These are phyloP conservation scores for Comarum palustre DNA, from an alignment of 306 rosid species.

Conservation along the genomic window DNA sequence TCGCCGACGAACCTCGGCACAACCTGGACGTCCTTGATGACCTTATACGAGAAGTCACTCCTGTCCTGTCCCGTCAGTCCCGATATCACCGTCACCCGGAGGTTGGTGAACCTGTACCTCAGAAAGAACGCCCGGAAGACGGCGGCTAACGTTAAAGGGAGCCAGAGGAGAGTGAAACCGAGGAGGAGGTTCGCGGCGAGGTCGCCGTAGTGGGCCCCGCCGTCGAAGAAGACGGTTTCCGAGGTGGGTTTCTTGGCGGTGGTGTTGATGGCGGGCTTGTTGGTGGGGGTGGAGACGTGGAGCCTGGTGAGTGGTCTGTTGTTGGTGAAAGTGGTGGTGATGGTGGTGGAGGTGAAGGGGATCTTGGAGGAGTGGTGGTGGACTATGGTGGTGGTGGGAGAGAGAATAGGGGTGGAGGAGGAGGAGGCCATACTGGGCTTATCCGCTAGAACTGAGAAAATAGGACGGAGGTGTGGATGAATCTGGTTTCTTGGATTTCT, in stretches of 20 bases:
- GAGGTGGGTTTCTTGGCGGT: constrained; percentile 33
- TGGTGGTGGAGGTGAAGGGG: constrained; percentile 14
- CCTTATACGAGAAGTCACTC: constrained; percentile 74
- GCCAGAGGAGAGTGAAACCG: constrained; percentile 85
- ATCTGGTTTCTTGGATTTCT: not conserved
- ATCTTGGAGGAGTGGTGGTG: constrained; percentile 22
- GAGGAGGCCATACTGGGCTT: constrained; percentile 66
- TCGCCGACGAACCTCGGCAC: constrained; percentile 90
- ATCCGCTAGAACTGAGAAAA: constrained; percentile 25
- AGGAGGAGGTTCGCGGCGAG: constrained; percentile 62
- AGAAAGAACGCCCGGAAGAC: constrained; percentile 64
- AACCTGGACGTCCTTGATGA: constrained; percentile 80
- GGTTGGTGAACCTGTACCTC: constrained; percentile 85
- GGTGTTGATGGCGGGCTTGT: constrained; percentile 42
- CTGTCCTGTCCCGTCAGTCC: constrained; percentile 83
- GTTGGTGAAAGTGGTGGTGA: constrained; percentile 5
- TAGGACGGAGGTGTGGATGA: constrained; percentile 18
- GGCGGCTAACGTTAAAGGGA: constrained; percentile 79
- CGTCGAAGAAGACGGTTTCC: constrained; percentile 83
- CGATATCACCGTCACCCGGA: constrained; percentile 79
- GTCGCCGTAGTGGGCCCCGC: constrained; percentile 94
- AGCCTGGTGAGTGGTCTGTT: constrained; percentile 44
- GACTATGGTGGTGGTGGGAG: constrained; percentile 43
- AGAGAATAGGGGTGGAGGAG: constrained; percentile 42
- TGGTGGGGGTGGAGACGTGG: constrained; percentile 73